A percentile compares a stretch with the other conserved stretches of the same genome.
Evolutionary conservation across 2,329 filamentous ascomycete species (phyloP).

Genomic region (Colletotrichum tabaci): DNA sequence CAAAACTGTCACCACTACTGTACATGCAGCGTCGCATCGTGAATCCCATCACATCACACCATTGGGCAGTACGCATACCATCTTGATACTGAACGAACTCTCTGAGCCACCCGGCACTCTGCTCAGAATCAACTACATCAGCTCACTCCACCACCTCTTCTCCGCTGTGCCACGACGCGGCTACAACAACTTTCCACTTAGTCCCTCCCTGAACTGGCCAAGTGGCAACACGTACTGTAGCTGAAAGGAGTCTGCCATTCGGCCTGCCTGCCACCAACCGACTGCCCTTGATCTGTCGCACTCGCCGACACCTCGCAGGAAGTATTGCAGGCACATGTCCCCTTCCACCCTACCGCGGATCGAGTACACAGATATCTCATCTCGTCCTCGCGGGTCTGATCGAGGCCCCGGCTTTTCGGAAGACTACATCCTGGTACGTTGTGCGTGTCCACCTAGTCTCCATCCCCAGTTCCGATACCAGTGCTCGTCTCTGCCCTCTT

Average conservation of each 20-base stretch:
- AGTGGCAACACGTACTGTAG: slow-evolving; percentile 23
- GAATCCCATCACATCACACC: not conserved
- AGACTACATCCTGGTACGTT: slow-evolving; percentile 26
- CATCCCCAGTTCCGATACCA: slow-evolving; percentile 22
- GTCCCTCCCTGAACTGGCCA: slow-evolving; percentile 27
- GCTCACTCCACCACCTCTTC: not conserved
- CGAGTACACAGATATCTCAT: not conserved
- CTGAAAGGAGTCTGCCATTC: slow-evolving; percentile 23
- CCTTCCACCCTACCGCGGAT: slow-evolving; percentile 10
- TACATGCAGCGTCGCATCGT: not conserved
- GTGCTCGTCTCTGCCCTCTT: slow-evolving; percentile 12
- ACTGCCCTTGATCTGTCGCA: slow-evolving; percentile 34
- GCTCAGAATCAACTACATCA: not conserved
- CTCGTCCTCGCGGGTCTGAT: slow-evolving; percentile 2
- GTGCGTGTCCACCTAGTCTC: slow-evolving; percentile 7
- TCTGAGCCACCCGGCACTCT: not conserved
- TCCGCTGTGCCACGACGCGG: slow-evolving; percentile 23
- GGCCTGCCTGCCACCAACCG: slow-evolving; percentile 16
- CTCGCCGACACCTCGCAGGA: slow-evolving; percentile 40
- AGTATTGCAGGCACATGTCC: slow-evolving; percentile 32
- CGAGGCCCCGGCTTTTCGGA: slow-evolving; percentile 11
- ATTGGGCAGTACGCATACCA: not conserved
- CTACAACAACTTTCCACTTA: not conserved
- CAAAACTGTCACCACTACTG: not conserved
- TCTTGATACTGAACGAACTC: not conserved